phyloP scores from a whole-genome alignment of 805 yeast species.

The Hanseniaspora valbyensis region DNA sequence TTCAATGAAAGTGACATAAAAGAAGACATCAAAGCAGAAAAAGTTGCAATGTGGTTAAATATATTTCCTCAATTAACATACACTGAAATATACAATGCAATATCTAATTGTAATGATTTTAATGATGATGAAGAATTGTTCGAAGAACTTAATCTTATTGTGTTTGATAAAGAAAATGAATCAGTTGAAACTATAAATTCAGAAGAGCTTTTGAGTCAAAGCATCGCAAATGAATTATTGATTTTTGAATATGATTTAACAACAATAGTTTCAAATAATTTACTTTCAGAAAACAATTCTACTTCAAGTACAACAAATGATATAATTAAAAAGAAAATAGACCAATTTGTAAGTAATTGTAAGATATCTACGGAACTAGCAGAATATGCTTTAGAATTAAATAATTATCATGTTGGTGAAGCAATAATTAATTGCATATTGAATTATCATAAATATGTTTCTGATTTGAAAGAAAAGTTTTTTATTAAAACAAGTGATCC shows the following conservation, averaged over 20 bases:
- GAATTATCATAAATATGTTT: background rate
- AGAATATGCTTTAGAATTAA: background rate
- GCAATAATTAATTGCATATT: background rate
- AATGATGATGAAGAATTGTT: background rate
- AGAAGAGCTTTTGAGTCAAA: background rate
- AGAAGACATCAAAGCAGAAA: constrained; percentile 23
- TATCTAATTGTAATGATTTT: background rate
- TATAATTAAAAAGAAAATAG: constrained; percentile 18
- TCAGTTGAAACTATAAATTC: background rate
- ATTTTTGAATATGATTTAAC: background rate
- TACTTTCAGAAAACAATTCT: background rate
- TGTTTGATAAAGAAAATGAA: background rate
- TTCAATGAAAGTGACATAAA: background rate
- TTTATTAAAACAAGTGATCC: constrained; percentile 17
- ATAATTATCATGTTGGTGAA: background rate
- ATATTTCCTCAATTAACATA: constrained; percentile 7
- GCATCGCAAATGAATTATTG: background rate
- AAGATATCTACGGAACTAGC: constrained; percentile 15
- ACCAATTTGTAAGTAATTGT: constrained; percentile 20
- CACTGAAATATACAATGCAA: background rate
- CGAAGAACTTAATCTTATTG: background rate
- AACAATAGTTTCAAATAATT: background rate
- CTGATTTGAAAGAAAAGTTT: constrained; percentile 14
- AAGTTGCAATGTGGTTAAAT: constrained; percentile 24
- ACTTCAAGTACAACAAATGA: background rate